A percentile compares a stretch with the other conserved stretches of the same genome.
phyloP scores from a whole-genome alignment of 2,329 filamentous ascomycete species.

The Pseudomassariella vexata region DNA sequence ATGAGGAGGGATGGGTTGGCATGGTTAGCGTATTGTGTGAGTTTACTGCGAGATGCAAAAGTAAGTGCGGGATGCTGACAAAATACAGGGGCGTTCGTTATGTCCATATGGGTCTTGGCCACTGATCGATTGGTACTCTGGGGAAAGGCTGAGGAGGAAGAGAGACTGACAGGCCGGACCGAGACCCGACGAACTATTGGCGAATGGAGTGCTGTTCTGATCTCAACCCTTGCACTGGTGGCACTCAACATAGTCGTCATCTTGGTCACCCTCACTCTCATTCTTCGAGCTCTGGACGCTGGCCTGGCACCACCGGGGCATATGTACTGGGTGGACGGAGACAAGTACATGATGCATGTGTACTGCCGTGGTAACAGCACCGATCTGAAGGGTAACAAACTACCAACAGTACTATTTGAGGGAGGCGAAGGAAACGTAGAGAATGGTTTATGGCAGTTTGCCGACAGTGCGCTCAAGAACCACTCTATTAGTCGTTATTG shows the following conservation, averaged over 20 bases:
- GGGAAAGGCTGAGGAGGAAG: constrained; percentile 90
- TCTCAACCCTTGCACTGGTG: constrained; percentile 66
- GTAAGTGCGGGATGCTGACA: constrained; percentile 12
- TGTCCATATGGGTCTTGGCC: constrained; percentile 71
- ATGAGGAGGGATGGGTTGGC: constrained; percentile 90
- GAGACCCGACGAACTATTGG: constrained; percentile 76
- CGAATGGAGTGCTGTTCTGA: constrained; percentile 78
- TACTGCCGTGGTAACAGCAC: constrained; percentile 74
- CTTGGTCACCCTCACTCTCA: constrained; percentile 73
- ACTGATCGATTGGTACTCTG: constrained; percentile 80
- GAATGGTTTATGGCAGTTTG: constrained; percentile 72
- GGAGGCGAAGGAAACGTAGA: constrained; percentile 77
- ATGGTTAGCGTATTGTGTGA: constrained; percentile 70
- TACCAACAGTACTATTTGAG: constrained; percentile 82
- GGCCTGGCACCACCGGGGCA: constrained; percentile 68
- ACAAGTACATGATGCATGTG: constrained; percentile 83
- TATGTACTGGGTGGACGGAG: constrained; percentile 72
- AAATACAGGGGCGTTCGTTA: constrained; percentile 60
- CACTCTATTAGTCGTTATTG: constrained; percentile 85
- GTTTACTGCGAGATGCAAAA: constrained; percentile 9
- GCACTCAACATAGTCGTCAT: constrained; percentile 63
- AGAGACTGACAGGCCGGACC: constrained; percentile 80
- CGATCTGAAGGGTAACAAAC: constrained; percentile 43
- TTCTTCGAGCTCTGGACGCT: constrained; percentile 74
- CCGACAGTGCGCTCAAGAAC: constrained; percentile 68